Percentiles rank a stretch among this genome's conserved stretches.
phyloP scores from a whole-genome alignment of 768 basidiomycete species.

The Fomitopsis serialis region DNA sequence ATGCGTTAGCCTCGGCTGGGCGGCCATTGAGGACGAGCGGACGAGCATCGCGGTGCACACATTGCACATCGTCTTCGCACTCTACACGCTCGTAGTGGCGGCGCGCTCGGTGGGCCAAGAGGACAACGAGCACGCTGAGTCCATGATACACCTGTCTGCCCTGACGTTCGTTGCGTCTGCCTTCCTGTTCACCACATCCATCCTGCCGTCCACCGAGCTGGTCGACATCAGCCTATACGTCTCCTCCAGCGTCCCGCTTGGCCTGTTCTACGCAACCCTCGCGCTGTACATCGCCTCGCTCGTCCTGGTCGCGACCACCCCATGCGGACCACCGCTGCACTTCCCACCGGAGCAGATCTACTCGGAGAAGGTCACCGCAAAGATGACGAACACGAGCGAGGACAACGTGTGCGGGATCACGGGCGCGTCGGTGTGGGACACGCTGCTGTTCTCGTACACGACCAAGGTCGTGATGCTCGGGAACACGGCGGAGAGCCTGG shows the following conservation, averaged over 20 bases:
- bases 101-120: conserved; percentile 45
- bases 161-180: conserved; percentile 46
- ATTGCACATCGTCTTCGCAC: conserved; percentile 47
- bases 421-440: conserved; percentile 54
- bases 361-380: conserved; percentile 58
- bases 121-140: conserved; percentile 30
- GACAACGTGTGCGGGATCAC: conserved; percentile 72
- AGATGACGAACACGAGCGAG: conserved; percentile 54
- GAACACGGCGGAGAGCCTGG: conserved; percentile 63
- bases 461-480: conserved; percentile 86
- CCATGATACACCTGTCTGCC: conserved; percentile 52
- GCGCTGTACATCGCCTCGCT: conserved; percentile 43
- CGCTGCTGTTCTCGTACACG: conserved; percentile 81
- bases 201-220: conserved; percentile 47
- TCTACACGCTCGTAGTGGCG: conserved; percentile 55
- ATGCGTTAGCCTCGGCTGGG: conserved; percentile 52
- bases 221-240: conserved; percentile 25
- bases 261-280: conserved; percentile 50
- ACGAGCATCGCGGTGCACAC: conserved; percentile 31
- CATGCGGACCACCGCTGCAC: conserved; percentile 69
- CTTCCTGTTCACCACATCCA: conserved; percentile 41
- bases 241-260: conserved; percentile 16
- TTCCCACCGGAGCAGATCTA: conserved; percentile 71
- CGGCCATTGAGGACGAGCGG: conserved; percentile 25
- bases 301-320: conserved; percentile 44